Base-by-base conservation (phyloP, 2,329 filamentous ascomycete genomes). In the Claviceps fusiformis region DNA sequence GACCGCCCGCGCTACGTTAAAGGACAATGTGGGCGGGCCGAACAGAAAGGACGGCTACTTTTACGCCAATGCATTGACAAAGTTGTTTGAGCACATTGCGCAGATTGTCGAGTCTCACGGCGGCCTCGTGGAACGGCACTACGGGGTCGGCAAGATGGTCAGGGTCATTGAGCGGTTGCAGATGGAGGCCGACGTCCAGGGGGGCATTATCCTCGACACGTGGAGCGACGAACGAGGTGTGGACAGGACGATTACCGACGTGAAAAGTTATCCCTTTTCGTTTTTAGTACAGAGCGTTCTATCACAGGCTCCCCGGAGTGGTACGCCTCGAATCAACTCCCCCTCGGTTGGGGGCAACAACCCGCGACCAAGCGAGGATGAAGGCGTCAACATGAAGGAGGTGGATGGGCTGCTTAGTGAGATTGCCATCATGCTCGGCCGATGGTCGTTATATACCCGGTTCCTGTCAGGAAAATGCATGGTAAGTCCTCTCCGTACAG, bases 191-290 rank as follows among this genome's bases (percentile, higher is more conserved):
- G 93, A 98, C 70, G 86, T 95, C 1, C 93, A 98, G 71, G 93
- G 91, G 24, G 93, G 93, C 60, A 95, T 97, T 61, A 85, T 98
- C 56, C 75, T 98, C 53, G 93, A 98, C 67, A 93, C 91, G 0
- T 98, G 93, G 90, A 85, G 84, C 55, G 93, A 98, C 60, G 92
- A 97, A 65, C 81, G 90, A 57, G 80, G 76, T 57, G 82, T 98
- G 50, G 87, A 92, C 65, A 82, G 92, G 62, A 89, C 86, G 65
- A 75, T 98, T 58, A 97, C 88, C 3, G 93, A 98, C 64, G 89
- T 95, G 69, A 97, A 95, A 72, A 95, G 91, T 55, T 98, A 98
- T 66, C 91, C 93, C 0, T 98, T 95, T 68, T 95, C 91, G 0
- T 98, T 98, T 66, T 74, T 98, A 48, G 91, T 97, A 0, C 91